These are phyloP conservation scores for Penicillium egyptiacum DNA, from an alignment of 495 filamentous ascomycete species.

Conservation along the genomic window DNA sequence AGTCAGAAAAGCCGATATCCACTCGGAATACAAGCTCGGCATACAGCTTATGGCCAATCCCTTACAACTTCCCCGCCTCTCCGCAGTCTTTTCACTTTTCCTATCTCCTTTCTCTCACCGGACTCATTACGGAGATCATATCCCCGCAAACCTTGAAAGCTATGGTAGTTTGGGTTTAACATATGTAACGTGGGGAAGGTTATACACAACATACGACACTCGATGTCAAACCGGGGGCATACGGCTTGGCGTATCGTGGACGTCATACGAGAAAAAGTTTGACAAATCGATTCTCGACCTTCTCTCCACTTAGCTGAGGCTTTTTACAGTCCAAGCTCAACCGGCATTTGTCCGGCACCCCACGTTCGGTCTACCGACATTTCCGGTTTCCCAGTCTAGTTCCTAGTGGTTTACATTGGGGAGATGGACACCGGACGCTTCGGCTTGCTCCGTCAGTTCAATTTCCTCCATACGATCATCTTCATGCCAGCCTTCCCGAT, in stretches of 20 bases:
- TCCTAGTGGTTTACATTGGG: not conserved
- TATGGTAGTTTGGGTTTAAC: not conserved
- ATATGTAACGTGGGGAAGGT: not conserved
- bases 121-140: not conserved
- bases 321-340: not conserved
- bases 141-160: not conserved
- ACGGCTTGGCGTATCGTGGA: not conserved
- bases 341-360: not conserved
- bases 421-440: constrained; percentile 18
- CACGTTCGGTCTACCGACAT: constrained; percentile 7
- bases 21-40: not conserved
- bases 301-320: not conserved
- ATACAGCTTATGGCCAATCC: not conserved
- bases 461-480: constrained; percentile 24
- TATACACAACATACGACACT: not conserved
- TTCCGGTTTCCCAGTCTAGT: not conserved
- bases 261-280: not conserved
- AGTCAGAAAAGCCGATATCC: not conserved
- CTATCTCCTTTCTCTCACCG: constrained; percentile 9
- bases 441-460: constrained; percentile 22
- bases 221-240: not conserved
- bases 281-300: constrained; percentile 7
- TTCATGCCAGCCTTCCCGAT: constrained; percentile 43
- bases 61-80: constrained; percentile 9
- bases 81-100: constrained; percentile 3